Base-by-base conservation (phyloP, 192 early-diverging fungal genomes). In the Podila epigama region DNA sequence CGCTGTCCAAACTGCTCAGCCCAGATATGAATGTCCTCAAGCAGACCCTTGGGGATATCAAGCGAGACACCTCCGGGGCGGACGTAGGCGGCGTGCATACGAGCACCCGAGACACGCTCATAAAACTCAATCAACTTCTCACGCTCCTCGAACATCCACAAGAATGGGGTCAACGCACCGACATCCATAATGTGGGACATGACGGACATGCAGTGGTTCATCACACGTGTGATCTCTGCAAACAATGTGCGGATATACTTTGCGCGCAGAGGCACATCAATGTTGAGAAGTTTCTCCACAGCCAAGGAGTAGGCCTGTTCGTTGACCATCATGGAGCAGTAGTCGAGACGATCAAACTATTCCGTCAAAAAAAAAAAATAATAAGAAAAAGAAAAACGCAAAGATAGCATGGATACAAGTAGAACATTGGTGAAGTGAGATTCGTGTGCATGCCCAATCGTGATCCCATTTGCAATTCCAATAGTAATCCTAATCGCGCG, bases 91-190 rank as follows among this genome's bases (percentile, higher is more conserved):
- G 95, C 89, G 83, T 99, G 97, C 90, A 99, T 95, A 70, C 97
- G 95, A 27, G 97, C 97, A 39, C 97, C 97, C 12, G 93, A 96
- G 31, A 97, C 96, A 77, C 97, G 95, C 79, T 99, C 97, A 82
- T 99, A 99, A 70, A 96, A 97, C 88, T 99, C 97, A 93, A 99
- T 99, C 66, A 96, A 83, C 82, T 96, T 95, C 80, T 99, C 97
- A 79, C 97, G 95, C 85, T 99, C 97, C 87, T 99, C 97, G 70
- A 99, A 98, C 92, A 98, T 90, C 89, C 95, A 99, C 80, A 99
- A 85, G 86, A 99, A 97, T 57, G 97, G 97, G 31, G 97, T 97
- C 83, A 98, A 84, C 29, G 96, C 97, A 66, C 97, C 97, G 34
- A 99, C 96, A 80, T 99, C 97, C 88, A 99, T 89, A 51, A 96